Evolutionary conservation across 1,139 yeast genomes (phyloP).

Genomic region (Debaryomyces nepalensis): DNA sequence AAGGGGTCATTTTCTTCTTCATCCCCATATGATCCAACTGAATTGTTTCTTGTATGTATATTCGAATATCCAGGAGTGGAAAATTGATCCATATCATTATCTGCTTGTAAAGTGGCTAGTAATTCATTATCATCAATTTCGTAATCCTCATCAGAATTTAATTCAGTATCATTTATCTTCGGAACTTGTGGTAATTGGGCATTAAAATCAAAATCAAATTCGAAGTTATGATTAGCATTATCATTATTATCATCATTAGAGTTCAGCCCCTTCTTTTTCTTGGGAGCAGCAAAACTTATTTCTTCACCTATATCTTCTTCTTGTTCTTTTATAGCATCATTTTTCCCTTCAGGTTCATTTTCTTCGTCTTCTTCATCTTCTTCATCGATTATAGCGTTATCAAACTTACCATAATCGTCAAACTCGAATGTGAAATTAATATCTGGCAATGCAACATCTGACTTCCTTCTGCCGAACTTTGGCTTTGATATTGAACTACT

Average conservation of each 20-base stretch:
- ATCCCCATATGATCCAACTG: constrained; percentile 59
- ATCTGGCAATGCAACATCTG: constrained; percentile 50
- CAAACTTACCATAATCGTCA: constrained; percentile 34
- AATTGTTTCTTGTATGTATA: constrained; percentile 34
- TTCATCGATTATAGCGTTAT: constrained; percentile 23
- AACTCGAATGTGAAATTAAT: constrained; percentile 64
- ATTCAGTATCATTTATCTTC: constrained; percentile 54
- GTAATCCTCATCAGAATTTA: constrained; percentile 68
- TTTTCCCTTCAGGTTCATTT: constrained; percentile 20
- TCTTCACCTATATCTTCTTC: constrained; percentile 79
- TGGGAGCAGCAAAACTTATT: constrained; percentile 28
- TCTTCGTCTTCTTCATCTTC: constrained; percentile 23
- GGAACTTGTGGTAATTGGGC: constrained; percentile 51
- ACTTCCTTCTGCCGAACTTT: constrained; percentile 43
- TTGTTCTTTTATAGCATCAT: constrained; percentile 15
- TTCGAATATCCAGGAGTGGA: constrained; percentile 23
- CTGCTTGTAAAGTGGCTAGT: constrained; percentile 69
- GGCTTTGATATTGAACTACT: constrained; percentile 29
- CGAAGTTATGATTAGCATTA: constrained; percentile 19
- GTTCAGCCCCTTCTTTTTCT: constrained; percentile 13
- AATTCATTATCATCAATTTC: constrained; percentile 76
- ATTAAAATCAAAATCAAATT: constrained; percentile 45
- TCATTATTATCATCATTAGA: constrained; percentile 17
- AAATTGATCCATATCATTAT: constrained; percentile 59
- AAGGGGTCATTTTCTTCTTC: constrained; percentile 58